phyloP scores from a whole-genome alignment of 495 filamentous ascomycete genomes.

The Penicillium parvum region DNA sequence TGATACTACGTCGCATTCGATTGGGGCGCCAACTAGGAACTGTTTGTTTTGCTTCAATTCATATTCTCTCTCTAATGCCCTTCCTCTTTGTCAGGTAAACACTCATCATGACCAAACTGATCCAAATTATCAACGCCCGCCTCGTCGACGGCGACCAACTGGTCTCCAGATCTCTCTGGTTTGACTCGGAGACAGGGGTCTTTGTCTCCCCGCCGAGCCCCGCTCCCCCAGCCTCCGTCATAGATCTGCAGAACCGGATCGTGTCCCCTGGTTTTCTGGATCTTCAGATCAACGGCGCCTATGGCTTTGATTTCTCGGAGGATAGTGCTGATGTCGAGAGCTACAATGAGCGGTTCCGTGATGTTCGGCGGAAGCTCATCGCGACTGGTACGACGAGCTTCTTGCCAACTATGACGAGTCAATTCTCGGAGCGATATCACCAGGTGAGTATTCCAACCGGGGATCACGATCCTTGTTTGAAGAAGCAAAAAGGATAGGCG shows the following conservation, averaged over 20 bases:
- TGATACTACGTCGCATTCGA: constrained; percentile 8
- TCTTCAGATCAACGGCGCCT: constrained; percentile 69
- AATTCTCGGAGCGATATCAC: constrained; percentile 21
- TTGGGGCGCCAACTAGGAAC: no score
- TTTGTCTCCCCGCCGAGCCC: constrained; percentile 55
- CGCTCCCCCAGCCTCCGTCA: constrained; percentile 18
- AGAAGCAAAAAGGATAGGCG: no score
- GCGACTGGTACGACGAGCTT: constrained; percentile 66
- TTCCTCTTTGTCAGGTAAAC: no score
- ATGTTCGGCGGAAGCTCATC: constrained; percentile 55
- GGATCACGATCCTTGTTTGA: no score
- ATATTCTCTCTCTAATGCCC: no score
- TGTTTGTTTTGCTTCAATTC: neutral
- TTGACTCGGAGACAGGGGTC: constrained; percentile 58
- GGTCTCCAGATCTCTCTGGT: constrained; percentile 59
- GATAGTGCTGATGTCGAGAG: constrained; percentile 36
- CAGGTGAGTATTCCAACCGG: constrained; percentile 8
- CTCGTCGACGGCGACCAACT: constrained; percentile 52
- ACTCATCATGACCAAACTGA: constrained; percentile 39
- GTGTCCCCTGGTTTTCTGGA: constrained; percentile 67
- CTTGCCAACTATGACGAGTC: constrained; percentile 50
- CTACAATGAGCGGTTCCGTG: constrained; percentile 53
- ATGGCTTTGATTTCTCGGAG: constrained; percentile 70
- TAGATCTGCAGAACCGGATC: constrained; percentile 63
- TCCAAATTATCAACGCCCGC: constrained; percentile 62